These are phyloP conservation scores for Xylariales sp. DNA, from an alignment of 2,329 filamentous ascomycete species.

Conservation along the genomic window DNA sequence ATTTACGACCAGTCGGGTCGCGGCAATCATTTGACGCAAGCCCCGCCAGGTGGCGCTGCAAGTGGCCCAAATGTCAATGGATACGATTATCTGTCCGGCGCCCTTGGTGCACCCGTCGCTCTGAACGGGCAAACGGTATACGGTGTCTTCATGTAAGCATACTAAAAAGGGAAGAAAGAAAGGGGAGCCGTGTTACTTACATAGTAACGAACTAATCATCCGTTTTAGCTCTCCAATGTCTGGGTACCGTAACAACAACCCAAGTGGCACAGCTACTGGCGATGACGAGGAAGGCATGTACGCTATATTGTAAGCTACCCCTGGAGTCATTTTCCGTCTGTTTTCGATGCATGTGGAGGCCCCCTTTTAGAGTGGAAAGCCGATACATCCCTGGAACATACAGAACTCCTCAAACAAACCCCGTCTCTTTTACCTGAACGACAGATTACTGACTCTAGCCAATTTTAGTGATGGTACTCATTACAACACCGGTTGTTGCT, in stretches of 20 bases:
- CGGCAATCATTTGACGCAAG: conserved; percentile 72
- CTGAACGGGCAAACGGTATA: conserved; percentile 71
- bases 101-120: conserved; percentile 69
- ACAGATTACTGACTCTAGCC: conserved; percentile 46
- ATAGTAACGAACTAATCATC: conserved; percentile 61
- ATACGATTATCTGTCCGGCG: conserved; percentile 69
- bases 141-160: conserved; percentile 64
- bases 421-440: too few relatives aligned
- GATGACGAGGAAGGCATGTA: conserved; percentile 70
- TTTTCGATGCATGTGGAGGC: too few relatives aligned
- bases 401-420: conserved; percentile 63
- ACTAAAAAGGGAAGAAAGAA: too few relatives aligned
- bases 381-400: too few relatives aligned
- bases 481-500: conserved; percentile 67
- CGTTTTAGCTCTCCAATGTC: conserved; percentile 65
- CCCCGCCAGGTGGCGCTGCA: conserved; percentile 65
- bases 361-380: too few relatives aligned
- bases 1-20: conserved; percentile 75
- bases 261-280: conserved; percentile 63
- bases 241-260: conserved; percentile 70
- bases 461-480: conserved; percentile 67
- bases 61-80: conserved; percentile 66
- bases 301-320: conserved; percentile 56
- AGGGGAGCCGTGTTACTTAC: conserved; percentile 66
- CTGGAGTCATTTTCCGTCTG: too few relatives aligned